Evolutionary conservation across 2,329 filamentous ascomycete species (phyloP).

Genomic region (Claviceps purpurea): DNA sequence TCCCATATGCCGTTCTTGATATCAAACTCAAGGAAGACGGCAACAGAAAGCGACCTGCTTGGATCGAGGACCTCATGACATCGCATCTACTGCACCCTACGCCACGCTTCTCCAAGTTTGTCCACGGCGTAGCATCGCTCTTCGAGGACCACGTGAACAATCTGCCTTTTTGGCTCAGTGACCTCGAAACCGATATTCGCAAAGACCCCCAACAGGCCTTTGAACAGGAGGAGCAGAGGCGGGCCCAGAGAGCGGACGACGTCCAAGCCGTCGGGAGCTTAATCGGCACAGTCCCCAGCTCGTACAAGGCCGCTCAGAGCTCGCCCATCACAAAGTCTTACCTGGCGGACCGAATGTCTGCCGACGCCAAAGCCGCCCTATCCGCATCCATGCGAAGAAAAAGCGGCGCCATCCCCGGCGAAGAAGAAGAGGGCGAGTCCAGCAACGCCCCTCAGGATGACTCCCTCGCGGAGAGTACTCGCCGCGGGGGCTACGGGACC

Average conservation of each 20-base stretch:
- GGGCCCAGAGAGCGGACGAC: slow-evolving; percentile 69
- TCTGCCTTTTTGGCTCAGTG: slow-evolving; percentile 89
- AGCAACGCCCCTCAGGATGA: slow-evolving; percentile 21
- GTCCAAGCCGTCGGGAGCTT: slow-evolving; percentile 83
- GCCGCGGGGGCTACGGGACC: slow-evolving; percentile 32
- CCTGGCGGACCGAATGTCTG: slow-evolving; percentile 40
- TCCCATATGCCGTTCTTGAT: slow-evolving; percentile 83
- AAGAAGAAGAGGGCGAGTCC: slow-evolving; percentile 23
- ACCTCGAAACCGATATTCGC: slow-evolving; percentile 85
- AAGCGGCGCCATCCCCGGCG: slow-evolving; percentile 15
- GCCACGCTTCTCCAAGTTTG: slow-evolving; percentile 90
- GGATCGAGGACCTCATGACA: slow-evolving; percentile 83
- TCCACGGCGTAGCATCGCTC: slow-evolving; percentile 79
- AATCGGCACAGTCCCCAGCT: slow-evolving; percentile 44
- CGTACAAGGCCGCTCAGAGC: slow-evolving; percentile 46
- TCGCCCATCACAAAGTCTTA: slow-evolving; percentile 58
- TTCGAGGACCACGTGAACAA: slow-evolving; percentile 96
- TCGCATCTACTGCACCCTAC: slow-evolving; percentile 86
- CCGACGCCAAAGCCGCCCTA: slow-evolving; percentile 25
- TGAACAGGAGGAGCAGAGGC: slow-evolving; percentile 77
- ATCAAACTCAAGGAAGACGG: slow-evolving; percentile 69
- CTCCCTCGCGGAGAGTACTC: slow-evolving; percentile 9
- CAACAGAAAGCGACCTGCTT: slow-evolving; percentile 58
- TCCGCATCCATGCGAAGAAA: slow-evolving; percentile 14
- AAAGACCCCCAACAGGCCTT: slow-evolving; percentile 85